A percentile compares a stretch with the other conserved stretches of the same genome.
phyloP scores from a whole-genome alignment of 2,329 filamentous ascomycete genomes.

The Dryadomyces sulphureus region DNA sequence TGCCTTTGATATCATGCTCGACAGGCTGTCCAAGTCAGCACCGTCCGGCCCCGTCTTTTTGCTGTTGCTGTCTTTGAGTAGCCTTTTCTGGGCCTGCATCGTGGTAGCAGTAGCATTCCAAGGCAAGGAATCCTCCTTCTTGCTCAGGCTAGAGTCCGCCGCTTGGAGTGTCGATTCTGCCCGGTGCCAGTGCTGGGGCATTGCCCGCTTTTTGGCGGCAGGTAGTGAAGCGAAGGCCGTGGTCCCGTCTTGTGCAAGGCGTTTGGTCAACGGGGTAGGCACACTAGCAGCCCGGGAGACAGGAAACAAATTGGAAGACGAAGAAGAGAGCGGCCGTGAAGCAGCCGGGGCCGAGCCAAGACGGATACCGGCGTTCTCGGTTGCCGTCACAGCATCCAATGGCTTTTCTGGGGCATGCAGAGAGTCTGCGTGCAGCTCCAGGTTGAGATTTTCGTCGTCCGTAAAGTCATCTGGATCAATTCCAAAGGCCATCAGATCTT shows the following conservation, averaged over 20 bases:
- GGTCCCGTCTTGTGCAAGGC: conserved; percentile 22
- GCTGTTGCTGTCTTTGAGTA: conserved; percentile 45
- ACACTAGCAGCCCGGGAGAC: conserved; percentile 6
- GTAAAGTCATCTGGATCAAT: conserved; percentile 73
- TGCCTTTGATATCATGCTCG: background rate
- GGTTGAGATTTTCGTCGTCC: conserved; percentile 62
- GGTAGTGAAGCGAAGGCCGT: conserved; percentile 16
- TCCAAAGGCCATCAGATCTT: conserved; percentile 3
- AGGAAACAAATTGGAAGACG: conserved; percentile 25
- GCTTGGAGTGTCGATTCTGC: conserved; percentile 12
- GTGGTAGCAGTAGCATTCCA: conserved; percentile 67
- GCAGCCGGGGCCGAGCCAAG: conserved; percentile 18
- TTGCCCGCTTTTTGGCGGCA: conserved; percentile 43
- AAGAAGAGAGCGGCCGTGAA: conserved; percentile 60
- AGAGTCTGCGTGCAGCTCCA: conserved; percentile 46
- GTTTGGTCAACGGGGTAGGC: conserved; percentile 22
- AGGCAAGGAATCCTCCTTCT: conserved; percentile 22
- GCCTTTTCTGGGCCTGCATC: conserved; percentile 64
- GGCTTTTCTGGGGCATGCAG: conserved; percentile 19
- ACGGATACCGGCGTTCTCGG: background rate
- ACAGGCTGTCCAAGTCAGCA: background rate
- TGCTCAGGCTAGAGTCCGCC: conserved; percentile 15
- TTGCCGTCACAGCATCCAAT: background rate
- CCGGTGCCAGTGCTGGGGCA: conserved; percentile 38
- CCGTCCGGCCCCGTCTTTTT: conserved; percentile 26